These are phyloP conservation scores for Zychaea mexicana DNA, from an alignment of 371 early-diverging fungal genomes.

Conservation along the genomic window DNA sequence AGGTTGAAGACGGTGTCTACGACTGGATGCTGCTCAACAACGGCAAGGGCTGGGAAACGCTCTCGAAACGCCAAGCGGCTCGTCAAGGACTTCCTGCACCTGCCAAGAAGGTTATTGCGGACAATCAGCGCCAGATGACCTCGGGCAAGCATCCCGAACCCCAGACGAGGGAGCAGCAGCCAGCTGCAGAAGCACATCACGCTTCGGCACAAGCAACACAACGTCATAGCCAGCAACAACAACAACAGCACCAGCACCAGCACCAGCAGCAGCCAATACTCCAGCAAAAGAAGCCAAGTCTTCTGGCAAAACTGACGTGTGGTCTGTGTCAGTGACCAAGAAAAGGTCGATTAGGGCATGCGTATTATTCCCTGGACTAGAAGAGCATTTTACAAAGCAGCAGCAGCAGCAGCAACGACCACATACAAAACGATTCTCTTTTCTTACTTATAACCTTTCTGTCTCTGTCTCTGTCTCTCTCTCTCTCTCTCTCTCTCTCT, in stretches of 20 bases:
- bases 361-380: slow-evolving; percentile 4
- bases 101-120: slow-evolving; percentile 24
- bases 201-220: not conserved
- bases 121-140: slow-evolving; percentile 17
- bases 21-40: slow-evolving; percentile 84
- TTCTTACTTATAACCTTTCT: not conserved
- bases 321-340: slow-evolving; percentile 17
- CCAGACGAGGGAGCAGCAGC: not conserved
- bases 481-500: slow-evolving; percentile 4
- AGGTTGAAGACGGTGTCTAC: slow-evolving; percentile 81
- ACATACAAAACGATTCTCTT: no score
- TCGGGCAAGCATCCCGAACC: slow-evolving; percentile 5
- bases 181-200: not conserved
- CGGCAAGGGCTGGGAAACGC: slow-evolving; percentile 53
- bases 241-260: not conserved
- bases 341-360: not conserved
- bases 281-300: slow-evolving; percentile 18
- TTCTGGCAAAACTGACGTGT: slow-evolving; percentile 18
- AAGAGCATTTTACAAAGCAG: slow-evolving; percentile 2
- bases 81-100: slow-evolving; percentile 26
- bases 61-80: slow-evolving; percentile 21
- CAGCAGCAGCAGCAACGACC: no score
- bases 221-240: slow-evolving; percentile 1
- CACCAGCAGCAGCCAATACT: slow-evolving; percentile 2
- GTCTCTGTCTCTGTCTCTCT: not conserved